These are phyloP conservation scores for Gossypium gossypioides DNA, from an alignment of 441 rosid species.

Conservation along the genomic window DNA sequence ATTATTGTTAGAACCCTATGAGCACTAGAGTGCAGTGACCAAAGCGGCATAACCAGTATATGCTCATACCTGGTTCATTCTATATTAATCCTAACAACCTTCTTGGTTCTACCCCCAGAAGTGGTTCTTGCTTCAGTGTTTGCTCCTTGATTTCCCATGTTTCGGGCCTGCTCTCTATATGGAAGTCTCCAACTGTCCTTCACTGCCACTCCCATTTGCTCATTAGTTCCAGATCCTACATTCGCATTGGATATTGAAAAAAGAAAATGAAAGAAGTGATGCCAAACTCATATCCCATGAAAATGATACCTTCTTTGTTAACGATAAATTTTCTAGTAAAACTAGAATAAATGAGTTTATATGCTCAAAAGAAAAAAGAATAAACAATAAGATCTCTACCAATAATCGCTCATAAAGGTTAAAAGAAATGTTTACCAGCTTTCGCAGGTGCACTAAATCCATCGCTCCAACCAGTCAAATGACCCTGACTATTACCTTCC, in stretches of 20 bases:
- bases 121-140: slow-evolving; percentile 10
- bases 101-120: slow-evolving; percentile 30
- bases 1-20: background rate
- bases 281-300: background rate
- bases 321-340: background rate
- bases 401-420: background rate
- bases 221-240: slow-evolving; percentile 27
- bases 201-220: slow-evolving; percentile 11
- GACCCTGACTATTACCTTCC: slow-evolving; percentile 37
- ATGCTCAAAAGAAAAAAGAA: background rate
- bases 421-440: slow-evolving; percentile 26
- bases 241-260: background rate
- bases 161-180: slow-evolving; percentile 12
- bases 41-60: background rate
- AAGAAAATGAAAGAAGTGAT: background rate
- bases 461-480: slow-evolving; percentile 24
- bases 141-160: slow-evolving; percentile 5
- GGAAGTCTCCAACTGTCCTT: slow-evolving; percentile 38
- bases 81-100: slow-evolving; percentile 61
- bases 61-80: slow-evolving; percentile 28
- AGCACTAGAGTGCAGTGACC: background rate
- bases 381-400: background rate
- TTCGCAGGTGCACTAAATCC: slow-evolving; percentile 22
- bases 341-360: background rate
- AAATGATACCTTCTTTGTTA: background rate